These are phyloP conservation scores for Metschnikowia similis DNA, from an alignment of 805 yeast species.

Conservation along the genomic window DNA sequence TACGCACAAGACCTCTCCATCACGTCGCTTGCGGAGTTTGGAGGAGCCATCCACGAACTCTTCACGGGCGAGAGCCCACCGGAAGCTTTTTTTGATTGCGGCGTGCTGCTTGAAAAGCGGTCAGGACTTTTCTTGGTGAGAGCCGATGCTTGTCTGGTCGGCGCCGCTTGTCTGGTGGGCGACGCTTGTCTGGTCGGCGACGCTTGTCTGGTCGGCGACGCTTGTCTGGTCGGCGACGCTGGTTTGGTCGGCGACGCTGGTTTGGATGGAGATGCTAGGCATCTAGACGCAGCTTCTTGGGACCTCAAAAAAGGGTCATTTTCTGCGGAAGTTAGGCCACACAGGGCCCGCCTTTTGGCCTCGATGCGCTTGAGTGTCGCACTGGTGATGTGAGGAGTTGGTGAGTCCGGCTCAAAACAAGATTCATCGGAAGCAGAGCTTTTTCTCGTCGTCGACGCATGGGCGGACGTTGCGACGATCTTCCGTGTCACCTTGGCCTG, in stretches of 20 bases:
- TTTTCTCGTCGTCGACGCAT: neutral
- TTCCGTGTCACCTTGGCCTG: neutral
- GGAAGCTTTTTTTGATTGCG: neutral
- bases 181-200: neutral
- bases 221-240: no score
- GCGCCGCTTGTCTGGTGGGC: no score
- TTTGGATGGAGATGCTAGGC: neutral
- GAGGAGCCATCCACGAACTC: neutral
- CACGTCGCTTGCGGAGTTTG: conserved; percentile 5
- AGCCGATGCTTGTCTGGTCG: neutral
- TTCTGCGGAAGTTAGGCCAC: neutral
- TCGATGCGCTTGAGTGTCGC: conserved; percentile 35
- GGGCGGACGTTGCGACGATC: neutral
- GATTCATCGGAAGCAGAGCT: neutral
- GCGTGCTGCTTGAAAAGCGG: neutral
- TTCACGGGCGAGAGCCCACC: neutral
- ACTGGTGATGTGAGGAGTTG: conserved; percentile 23
- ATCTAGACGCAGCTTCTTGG: neutral
- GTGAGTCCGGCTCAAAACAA: conserved; percentile 8
- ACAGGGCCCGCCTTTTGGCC: conserved; percentile 18
- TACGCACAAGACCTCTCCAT: conserved; percentile 14
- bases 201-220: no score
- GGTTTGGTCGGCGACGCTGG: neutral
- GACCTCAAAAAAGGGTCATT: neutral
- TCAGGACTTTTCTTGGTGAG: conserved; percentile 3